phyloP scores from a whole-genome alignment of 2,329 filamentous ascomycete species.

The Exophiala sp. region DNA sequence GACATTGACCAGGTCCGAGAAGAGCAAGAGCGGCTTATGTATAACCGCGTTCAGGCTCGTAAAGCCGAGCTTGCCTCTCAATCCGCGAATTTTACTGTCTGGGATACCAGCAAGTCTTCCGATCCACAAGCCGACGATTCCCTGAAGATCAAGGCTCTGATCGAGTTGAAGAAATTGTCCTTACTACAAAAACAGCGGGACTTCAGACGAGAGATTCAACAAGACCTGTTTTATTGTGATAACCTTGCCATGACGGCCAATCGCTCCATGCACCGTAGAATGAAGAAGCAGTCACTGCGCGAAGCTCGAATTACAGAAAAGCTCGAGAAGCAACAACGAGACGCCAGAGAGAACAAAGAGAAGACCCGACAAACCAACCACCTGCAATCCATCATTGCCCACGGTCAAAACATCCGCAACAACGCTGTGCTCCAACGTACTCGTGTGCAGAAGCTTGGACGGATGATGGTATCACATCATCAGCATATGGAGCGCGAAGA shows the following conservation, averaged over 20 bases:
- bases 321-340: slow-evolving; percentile 96
- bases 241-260: slow-evolving; percentile 98
- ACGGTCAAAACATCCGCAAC: slow-evolving; percentile 72
- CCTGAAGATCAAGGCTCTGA: slow-evolving; percentile 82
- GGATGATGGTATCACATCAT: slow-evolving; percentile 84
- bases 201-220: slow-evolving; percentile 79
- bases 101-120: slow-evolving; percentile 71
- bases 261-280: slow-evolving; percentile 79
- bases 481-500: slow-evolving; percentile 98
- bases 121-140: slow-evolving; percentile 72
- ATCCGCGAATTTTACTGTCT: slow-evolving; percentile 80
- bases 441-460: slow-evolving; percentile 81
- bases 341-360: slow-evolving; percentile 91
- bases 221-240: slow-evolving; percentile 91
- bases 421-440: slow-evolving; percentile 64
- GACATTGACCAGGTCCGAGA: slow-evolving; percentile 82
- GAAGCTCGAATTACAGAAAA: slow-evolving; percentile 98
- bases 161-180: slow-evolving; percentile 89
- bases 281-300: slow-evolving; percentile 95
- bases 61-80: slow-evolving; percentile 80
- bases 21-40: slow-evolving; percentile 81
- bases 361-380: slow-evolving; percentile 97
- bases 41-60: slow-evolving; percentile 83
- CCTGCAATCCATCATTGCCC: slow-evolving; percentile 77
- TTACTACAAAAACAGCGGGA: slow-evolving; percentile 85